Evolutionary conservation across 805 yeast genomes (phyloP).

Genomic region (Monosporozyma unispora): DNA sequence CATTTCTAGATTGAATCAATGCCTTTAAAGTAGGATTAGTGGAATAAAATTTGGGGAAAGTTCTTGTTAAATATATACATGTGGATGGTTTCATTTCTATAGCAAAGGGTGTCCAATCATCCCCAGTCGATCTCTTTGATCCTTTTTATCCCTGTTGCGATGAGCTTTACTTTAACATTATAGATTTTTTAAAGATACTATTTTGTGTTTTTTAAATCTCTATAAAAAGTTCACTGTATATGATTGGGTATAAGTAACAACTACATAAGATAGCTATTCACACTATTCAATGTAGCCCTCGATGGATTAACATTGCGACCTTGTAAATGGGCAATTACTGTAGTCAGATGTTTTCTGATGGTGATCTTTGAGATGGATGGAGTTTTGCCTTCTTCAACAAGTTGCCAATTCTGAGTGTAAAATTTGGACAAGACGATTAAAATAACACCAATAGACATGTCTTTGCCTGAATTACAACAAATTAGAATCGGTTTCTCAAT

Average conservation of each 20-base stretch:
- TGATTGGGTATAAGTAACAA: background rate
- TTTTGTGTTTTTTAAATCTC: background rate
- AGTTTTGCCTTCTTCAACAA: conserved; percentile 2
- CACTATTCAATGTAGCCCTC: conserved; percentile 65
- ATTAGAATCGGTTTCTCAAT: conserved; percentile 31
- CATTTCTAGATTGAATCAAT: background rate
- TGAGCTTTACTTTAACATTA: background rate
- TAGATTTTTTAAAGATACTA: background rate
- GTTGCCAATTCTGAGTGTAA: conserved; percentile 37
- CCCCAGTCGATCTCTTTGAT: background rate
- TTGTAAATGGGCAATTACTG: conserved; percentile 33
- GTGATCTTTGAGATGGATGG: conserved; percentile 37
- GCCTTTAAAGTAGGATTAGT: background rate
- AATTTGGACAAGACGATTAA: conserved; percentile 42
- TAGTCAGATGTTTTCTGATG: conserved; percentile 48
- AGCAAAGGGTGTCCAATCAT: background rate
- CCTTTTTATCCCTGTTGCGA: background rate
- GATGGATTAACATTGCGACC: conserved; percentile 59
- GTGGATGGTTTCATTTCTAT: background rate
- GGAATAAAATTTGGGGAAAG: background rate
- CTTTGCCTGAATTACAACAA: conserved; percentile 57
- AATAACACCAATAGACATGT: conserved; percentile 54
- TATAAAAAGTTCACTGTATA: background rate
- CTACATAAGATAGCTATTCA: conserved; percentile 48
- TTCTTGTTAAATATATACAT: background rate